These are phyloP conservation scores for Xylaria hypoxylon DNA, from an alignment of 2,329 filamentous ascomycete genomes.

Conservation along the genomic window DNA sequence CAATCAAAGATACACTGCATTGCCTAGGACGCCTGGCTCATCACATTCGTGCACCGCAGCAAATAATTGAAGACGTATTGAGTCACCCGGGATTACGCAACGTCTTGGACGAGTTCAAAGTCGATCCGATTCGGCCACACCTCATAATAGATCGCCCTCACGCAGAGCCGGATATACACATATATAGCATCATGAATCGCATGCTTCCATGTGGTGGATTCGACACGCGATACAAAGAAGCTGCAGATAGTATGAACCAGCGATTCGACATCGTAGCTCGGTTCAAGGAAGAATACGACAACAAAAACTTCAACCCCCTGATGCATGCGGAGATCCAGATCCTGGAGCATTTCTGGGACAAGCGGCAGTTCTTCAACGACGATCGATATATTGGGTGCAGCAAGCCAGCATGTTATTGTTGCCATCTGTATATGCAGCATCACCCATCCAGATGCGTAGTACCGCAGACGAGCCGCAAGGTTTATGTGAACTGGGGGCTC, in stretches of 20 bases:
- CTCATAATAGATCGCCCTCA: slow-evolving; percentile 15
- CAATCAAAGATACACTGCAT: slow-evolving; percentile 52
- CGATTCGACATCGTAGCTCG: slow-evolving; percentile 42
- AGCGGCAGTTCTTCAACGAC: slow-evolving; percentile 51
- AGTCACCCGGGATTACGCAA: slow-evolving; percentile 48
- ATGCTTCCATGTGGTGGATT: slow-evolving; percentile 46
- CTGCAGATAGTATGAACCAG: slow-evolving; percentile 47
- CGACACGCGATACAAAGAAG: slow-evolving; percentile 29
- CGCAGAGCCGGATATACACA: slow-evolving; percentile 41
- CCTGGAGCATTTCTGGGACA: slow-evolving; percentile 58
- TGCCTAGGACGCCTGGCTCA: slow-evolving; percentile 59
- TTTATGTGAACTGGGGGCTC: slow-evolving; percentile 57
- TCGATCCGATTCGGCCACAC: slow-evolving; percentile 27
- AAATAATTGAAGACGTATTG: slow-evolving; percentile 53
- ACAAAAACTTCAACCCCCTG: slow-evolving; percentile 45
- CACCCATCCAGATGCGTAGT: slow-evolving; percentile 53
- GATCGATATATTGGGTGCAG: slow-evolving; percentile 63
- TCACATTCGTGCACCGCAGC: slow-evolving; percentile 54
- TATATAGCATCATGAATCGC: slow-evolving; percentile 50
- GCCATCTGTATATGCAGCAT: slow-evolving; percentile 57
- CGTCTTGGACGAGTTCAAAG: slow-evolving; percentile 50
- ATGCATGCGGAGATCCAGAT: slow-evolving; percentile 62
- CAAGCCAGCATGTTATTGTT: slow-evolving; percentile 64
- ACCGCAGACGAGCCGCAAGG: slow-evolving; percentile 55
- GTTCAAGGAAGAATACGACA: slow-evolving; percentile 47